A percentile compares a stretch with the other conserved stretches of the same genome.
Evolutionary conservation across 2,329 filamentous ascomycete genomes (phyloP).

Genomic region (Bipolaris gigantea): DNA sequence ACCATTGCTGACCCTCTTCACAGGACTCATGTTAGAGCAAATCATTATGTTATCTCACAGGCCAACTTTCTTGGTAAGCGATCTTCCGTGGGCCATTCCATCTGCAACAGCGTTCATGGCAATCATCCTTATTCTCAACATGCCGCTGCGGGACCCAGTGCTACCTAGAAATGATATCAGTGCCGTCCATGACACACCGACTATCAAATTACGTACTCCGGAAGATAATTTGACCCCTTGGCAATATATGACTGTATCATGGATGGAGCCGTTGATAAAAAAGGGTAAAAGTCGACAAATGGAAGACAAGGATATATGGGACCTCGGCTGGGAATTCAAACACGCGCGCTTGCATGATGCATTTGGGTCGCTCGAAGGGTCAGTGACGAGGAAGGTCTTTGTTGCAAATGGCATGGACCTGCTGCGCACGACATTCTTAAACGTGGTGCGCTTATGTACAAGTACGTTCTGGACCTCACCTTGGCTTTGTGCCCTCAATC

Average conservation of each 20-base stretch:
- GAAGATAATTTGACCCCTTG: conserved; percentile 80
- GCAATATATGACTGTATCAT: conserved; percentile 83
- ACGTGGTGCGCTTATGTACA: conserved; percentile 63
- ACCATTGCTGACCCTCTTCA: conserved; percentile 44
- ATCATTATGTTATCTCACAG: conserved; percentile 36
- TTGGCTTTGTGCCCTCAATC: not conserved
- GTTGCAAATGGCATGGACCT: conserved; percentile 80
- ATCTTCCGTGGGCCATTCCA: conserved; percentile 37
- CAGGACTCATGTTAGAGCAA: conserved; percentile 41
- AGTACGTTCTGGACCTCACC: conserved; percentile 43
- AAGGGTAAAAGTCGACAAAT: conserved; percentile 67
- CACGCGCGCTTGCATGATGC: conserved; percentile 72
- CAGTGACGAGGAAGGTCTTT: conserved; percentile 69
- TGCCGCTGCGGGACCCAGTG: conserved; percentile 68
- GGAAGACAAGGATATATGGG: conserved; percentile 80
- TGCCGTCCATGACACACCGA: conserved; percentile 58
- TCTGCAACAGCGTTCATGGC: conserved; percentile 51
- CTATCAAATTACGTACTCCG: conserved; percentile 65
- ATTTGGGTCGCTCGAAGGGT: conserved; percentile 73
- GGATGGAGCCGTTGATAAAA: conserved; percentile 75
- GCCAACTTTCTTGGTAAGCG: conserved; percentile 31
- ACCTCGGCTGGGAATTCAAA: conserved; percentile 77
- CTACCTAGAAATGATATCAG: conserved; percentile 62
- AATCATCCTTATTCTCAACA: conserved; percentile 61
- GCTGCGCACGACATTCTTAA: conserved; percentile 65